Conservation (phyloP, 805 yeast species). For the Kazachstania taianensis region DNA sequence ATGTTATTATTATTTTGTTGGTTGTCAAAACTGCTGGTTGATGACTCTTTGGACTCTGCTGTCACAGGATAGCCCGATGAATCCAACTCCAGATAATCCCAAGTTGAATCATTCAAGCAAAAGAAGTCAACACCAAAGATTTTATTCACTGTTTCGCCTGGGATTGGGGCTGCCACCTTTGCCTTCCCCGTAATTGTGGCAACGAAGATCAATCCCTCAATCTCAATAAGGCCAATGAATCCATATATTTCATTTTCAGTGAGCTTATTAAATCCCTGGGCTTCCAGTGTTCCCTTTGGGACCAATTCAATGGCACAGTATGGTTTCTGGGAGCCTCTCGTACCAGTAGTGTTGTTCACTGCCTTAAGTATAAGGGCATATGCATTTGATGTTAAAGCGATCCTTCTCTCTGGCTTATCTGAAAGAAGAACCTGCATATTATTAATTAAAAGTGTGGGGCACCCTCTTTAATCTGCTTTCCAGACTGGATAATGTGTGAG, state of each 20-base stretch:
- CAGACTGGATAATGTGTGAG: not conserved
- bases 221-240: slow-evolving; percentile 70
- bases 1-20: slow-evolving; percentile 8
- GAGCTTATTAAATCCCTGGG: slow-evolving; percentile 33
- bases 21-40: slow-evolving; percentile 14
- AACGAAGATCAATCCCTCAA: slow-evolving; percentile 57
- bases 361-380: slow-evolving; percentile 40
- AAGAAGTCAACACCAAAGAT: slow-evolving; percentile 82
- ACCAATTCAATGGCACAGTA: slow-evolving; percentile 42
- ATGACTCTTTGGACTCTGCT: slow-evolving; percentile 25
- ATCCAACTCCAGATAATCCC: slow-evolving; percentile 74
- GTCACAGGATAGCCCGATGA: slow-evolving; percentile 54
- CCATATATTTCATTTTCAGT: slow-evolving; percentile 45
- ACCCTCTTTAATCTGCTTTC: not conserved
- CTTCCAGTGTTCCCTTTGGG: slow-evolving; percentile 30
- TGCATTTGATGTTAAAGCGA: slow-evolving; percentile 28
- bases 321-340: slow-evolving; percentile 19
- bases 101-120: slow-evolving; percentile 56
- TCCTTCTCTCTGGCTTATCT: slow-evolving; percentile 22
- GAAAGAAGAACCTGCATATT: slow-evolving; percentile 25
- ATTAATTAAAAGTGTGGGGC: not conserved
- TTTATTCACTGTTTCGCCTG: slow-evolving; percentile 67
- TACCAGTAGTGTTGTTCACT: slow-evolving; percentile 24
- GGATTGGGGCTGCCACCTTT: slow-evolving; percentile 74
- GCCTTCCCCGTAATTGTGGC: slow-evolving; percentile 70